Conservation (phyloP, 2,329 filamentous ascomycete species). For the Hypoxylon sp. region DNA sequence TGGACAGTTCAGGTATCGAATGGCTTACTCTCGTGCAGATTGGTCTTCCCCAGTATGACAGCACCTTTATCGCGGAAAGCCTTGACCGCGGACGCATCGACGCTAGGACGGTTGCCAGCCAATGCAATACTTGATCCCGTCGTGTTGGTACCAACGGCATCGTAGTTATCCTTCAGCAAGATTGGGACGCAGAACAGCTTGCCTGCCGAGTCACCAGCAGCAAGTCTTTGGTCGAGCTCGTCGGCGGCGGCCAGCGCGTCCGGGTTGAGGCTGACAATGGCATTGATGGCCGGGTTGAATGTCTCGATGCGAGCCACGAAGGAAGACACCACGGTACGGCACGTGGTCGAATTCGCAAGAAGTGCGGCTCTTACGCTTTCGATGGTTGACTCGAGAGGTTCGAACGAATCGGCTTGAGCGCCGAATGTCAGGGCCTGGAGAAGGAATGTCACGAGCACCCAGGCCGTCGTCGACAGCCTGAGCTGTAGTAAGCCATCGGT, state of each 20-base stretch:
- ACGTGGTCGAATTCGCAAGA: constrained; percentile 60
- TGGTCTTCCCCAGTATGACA: constrained; percentile 66
- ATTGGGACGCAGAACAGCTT: constrained; percentile 68
- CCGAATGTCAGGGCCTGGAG: constrained; percentile 9
- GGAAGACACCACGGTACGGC: constrained; percentile 60
- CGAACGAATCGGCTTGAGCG: constrained; percentile 47
- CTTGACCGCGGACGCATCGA: constrained; percentile 59
- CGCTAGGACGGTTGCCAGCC: constrained; percentile 52
- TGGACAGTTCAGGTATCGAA: not conserved
- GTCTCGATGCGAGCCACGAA: constrained; percentile 65
- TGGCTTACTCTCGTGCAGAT: constrained; percentile 61
- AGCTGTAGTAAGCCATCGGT: constrained; percentile 14
- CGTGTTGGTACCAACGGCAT: constrained; percentile 62
- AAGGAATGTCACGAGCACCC: constrained; percentile 15
- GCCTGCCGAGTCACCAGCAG: constrained; percentile 57
- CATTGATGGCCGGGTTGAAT: constrained; percentile 64
- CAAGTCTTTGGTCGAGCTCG: constrained; percentile 55
- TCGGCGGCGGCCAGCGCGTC: constrained; percentile 54
- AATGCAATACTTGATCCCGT: constrained; percentile 63
- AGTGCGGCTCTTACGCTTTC: constrained; percentile 63
- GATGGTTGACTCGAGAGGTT: constrained; percentile 66
- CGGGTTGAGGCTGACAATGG: constrained; percentile 62
- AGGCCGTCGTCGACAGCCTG: constrained; percentile 5
- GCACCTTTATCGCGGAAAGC: constrained; percentile 60
- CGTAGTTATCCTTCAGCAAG: constrained; percentile 71